phyloP scores from a whole-genome alignment of 108 stramenopile genomes.

The Pseudonitzschia multiseries region DNA sequence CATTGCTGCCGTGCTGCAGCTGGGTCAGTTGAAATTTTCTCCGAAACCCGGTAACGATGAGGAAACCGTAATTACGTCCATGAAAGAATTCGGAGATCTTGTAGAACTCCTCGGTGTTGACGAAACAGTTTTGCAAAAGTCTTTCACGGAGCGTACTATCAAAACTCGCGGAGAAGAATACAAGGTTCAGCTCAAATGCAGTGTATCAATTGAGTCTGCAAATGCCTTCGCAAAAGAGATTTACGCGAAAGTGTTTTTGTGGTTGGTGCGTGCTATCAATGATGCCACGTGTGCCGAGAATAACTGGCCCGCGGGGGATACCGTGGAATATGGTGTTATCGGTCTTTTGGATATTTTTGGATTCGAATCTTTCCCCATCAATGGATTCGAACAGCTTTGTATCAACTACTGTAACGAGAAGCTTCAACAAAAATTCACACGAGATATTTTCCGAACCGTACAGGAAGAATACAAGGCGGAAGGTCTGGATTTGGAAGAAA shows the following conservation, averaged over 20 bases:
- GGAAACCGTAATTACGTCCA: slow-evolving; percentile 60
- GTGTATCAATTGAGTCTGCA: slow-evolving; percentile 74
- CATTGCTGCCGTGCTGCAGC: slow-evolving; percentile 74
- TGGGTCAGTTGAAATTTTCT: slow-evolving; percentile 87
- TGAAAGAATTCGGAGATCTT: slow-evolving; percentile 57
- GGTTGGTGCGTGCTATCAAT: slow-evolving; percentile 85
- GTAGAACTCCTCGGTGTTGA: slow-evolving; percentile 73
- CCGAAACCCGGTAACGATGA: slow-evolving; percentile 63
- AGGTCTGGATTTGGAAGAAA: slow-evolving; percentile 85
- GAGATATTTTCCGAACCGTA: slow-evolving; percentile 84
- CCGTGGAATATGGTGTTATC: slow-evolving; percentile 64
- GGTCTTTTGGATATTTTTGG: slow-evolving; percentile 99
- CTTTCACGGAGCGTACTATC: slow-evolving; percentile 81
- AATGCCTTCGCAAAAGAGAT: slow-evolving; percentile 96
- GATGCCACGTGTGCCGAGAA: slow-evolving; percentile 64
- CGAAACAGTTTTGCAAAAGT: slow-evolving; percentile 31
- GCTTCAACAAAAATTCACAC: slow-evolving; percentile 90
- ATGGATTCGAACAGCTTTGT: slow-evolving; percentile 91
- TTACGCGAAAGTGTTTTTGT: slow-evolving; percentile 78
- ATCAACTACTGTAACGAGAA: slow-evolving; percentile 95
- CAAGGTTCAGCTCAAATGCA: slow-evolving; percentile 71
- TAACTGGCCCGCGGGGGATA: slow-evolving; percentile 45
- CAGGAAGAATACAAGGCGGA: slow-evolving; percentile 89
- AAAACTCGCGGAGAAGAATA: slow-evolving; percentile 75
- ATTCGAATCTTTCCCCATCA: slow-evolving; percentile 94